phyloP scores from a whole-genome alignment of 202 grass and related monocot species.

The Carex arenaria region DNA sequence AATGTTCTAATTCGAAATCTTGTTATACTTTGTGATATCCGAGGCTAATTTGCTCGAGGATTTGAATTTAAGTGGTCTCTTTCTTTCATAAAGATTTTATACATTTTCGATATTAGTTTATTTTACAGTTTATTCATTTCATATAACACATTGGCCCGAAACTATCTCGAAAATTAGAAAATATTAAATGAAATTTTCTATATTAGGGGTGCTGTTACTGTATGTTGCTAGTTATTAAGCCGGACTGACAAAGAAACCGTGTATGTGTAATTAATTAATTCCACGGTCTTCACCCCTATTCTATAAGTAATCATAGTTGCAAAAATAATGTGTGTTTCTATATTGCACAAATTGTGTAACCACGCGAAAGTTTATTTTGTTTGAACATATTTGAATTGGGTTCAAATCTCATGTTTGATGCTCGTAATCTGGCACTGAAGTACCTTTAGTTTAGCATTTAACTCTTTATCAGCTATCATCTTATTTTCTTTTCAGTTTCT shows the following conservation, averaged over 20 bases:
- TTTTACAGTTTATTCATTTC: background rate
- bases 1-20: conserved; percentile 37
- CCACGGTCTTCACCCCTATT: background rate
- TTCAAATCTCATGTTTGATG: background rate
- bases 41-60: conserved; percentile 51
- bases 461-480: background rate
- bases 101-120: background rate
- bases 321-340: no score
- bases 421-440: background rate
- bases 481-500: background rate
- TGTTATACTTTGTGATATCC: conserved; percentile 68
- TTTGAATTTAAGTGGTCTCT: conserved; percentile 4
- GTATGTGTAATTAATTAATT: background rate
- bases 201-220: background rate
- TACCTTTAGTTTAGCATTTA: background rate
- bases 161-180: background rate
- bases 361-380: background rate
- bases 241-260: background rate
- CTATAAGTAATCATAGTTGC: background rate
- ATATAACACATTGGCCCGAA: background rate
- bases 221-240: background rate
- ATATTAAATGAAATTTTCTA: background rate
- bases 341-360: background rate
- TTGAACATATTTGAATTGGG: background rate
- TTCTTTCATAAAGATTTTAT: background rate